Evolutionary conservation across 768 basidiomycete species (phyloP).

Genomic region (Sporobolomyces roseus): DNA sequence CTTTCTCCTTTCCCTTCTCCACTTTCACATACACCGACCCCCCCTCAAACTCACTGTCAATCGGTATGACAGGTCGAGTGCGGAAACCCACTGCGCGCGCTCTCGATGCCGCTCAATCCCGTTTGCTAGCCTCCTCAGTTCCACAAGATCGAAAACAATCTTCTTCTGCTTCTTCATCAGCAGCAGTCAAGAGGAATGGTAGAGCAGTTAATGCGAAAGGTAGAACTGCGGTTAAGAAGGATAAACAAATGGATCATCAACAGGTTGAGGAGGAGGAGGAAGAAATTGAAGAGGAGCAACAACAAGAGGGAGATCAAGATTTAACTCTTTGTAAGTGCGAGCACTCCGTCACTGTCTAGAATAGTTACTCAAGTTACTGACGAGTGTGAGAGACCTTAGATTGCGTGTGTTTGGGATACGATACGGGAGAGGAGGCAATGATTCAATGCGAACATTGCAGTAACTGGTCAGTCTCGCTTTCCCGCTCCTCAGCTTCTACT

Average conservation of each 20-base stretch:
- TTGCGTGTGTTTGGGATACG: constrained; percentile 65
- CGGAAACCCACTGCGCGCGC: constrained; percentile 17
- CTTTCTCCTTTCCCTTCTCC: background rate
- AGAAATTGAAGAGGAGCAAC: background rate
- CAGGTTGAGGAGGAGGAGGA: constrained; percentile 7
- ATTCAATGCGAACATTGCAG: constrained; percentile 67
- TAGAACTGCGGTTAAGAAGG: background rate
- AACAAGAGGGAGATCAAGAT: constrained; percentile 24
- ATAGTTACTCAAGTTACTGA: background rate
- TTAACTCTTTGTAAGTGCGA: constrained; percentile 35
- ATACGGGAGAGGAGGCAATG: constrained; percentile 73
- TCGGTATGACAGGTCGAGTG: constrained; percentile 15
- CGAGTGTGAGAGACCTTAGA: constrained; percentile 33
- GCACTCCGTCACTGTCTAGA: background rate
- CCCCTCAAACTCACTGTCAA: background rate
- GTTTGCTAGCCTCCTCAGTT: background rate
- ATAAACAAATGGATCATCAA: background rate
- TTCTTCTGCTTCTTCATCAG: background rate
- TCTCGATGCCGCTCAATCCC: constrained; percentile 12
- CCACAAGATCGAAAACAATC: background rate
- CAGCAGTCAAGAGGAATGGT: constrained; percentile 28
- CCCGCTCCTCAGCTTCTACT: no score
- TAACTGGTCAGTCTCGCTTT: constrained; percentile 59
- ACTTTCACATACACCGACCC: background rate
- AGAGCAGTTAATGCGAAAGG: constrained; percentile 23